Evolutionary conservation across 148 eudicot species (phyloP).

Genomic region (Vaccinium darrowii): DNA sequence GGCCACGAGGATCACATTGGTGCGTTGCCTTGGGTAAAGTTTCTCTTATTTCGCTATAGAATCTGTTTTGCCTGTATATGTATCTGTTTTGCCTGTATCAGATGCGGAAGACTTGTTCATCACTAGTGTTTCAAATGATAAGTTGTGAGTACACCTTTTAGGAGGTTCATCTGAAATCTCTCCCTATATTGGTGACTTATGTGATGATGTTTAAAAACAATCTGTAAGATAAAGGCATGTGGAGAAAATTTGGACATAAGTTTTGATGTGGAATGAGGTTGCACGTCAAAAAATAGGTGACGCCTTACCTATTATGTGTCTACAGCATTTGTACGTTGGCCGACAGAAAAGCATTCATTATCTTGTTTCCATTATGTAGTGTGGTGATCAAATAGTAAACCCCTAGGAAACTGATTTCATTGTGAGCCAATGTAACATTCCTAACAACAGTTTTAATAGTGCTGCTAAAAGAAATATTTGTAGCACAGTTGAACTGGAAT

Average conservation of each 20-base stretch:
- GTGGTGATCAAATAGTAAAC: neutral
- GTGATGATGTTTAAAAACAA: neutral
- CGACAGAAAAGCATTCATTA: neutral
- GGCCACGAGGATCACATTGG: slow-evolving; percentile 99
- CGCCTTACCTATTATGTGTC: neutral
- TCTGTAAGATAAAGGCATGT: neutral
- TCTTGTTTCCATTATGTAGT: neutral
- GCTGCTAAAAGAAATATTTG: neutral
- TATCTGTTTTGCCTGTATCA: neutral
- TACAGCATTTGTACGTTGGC: neutral
- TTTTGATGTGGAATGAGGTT: slow-evolving; percentile 15
- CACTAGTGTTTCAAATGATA: slow-evolving; percentile 7
- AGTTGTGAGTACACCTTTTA: slow-evolving; percentile 10
- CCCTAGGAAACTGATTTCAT: neutral
- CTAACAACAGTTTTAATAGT: neutral
- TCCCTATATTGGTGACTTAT: neutral
- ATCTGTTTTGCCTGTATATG: neutral
- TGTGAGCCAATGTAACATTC: neutral
- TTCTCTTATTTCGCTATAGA: slow-evolving; percentile 37
- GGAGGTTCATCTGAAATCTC: neutral
- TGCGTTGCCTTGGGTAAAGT: slow-evolving; percentile 99
- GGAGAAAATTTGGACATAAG: neutral
- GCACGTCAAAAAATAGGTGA: neutral
- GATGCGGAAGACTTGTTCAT: slow-evolving; percentile 3
- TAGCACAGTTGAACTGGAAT: neutral